phyloP scores from a whole-genome alignment of 208 protist species.

The Crithidia sp. region DNA sequence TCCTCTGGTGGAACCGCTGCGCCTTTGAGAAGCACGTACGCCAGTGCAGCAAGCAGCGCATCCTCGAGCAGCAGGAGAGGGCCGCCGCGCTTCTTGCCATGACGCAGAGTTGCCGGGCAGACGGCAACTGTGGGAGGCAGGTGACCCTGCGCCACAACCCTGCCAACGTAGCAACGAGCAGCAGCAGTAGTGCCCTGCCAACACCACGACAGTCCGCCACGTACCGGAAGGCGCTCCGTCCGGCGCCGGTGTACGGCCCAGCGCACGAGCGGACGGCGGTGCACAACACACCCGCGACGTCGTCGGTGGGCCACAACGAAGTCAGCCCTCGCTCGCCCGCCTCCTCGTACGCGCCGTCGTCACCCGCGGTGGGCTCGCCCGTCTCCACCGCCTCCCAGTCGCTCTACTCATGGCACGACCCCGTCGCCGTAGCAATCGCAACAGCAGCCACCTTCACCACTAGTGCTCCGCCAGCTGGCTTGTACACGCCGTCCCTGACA shows the following conservation, averaged over 20 bases:
- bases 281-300: not conserved
- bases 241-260: constrained; percentile 14
- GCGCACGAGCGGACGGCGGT: constrained; percentile 4
- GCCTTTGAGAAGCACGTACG: constrained; percentile 35
- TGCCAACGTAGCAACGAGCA: constrained; percentile 1
- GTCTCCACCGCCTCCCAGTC: constrained; percentile 16
- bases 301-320: not conserved
- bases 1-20: constrained; percentile 36
- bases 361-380: constrained; percentile 20
- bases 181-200: constrained; percentile 15
- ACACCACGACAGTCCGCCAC: constrained; percentile 17
- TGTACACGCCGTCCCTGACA: too few species aligned
- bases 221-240: constrained; percentile 5
- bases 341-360: constrained; percentile 26
- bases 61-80: constrained; percentile 21
- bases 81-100: constrained; percentile 8
- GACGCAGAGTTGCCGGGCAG: constrained; percentile 12
- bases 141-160: constrained; percentile 24
- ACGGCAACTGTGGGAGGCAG: constrained; percentile 13
- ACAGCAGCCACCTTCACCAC: not conserved
- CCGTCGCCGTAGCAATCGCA: not conserved
- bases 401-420: constrained; percentile 17
- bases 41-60: constrained; percentile 20
- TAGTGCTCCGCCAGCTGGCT: too few species aligned
- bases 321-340: constrained; percentile 12